A percentile compares a stretch with the other conserved stretches of the same genome.
Evolutionary conservation across 1,139 yeast species (phyloP).

Genomic region (Geotrichum siamense): DNA sequence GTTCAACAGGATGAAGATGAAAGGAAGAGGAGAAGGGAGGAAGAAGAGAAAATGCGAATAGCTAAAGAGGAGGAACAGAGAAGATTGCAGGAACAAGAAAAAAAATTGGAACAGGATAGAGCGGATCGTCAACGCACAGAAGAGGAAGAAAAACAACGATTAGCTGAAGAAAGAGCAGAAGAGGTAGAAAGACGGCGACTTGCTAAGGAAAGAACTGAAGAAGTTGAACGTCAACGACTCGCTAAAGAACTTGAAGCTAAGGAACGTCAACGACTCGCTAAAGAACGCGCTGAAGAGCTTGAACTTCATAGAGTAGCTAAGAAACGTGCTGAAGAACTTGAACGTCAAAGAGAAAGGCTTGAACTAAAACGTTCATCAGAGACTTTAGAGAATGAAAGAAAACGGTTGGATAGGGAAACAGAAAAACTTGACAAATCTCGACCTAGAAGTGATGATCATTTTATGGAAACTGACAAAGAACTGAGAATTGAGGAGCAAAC

Average conservation of each 20-base stretch:
- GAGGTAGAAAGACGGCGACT: not conserved
- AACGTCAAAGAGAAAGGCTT: not conserved
- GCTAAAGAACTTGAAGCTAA: not conserved
- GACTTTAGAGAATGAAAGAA: too few species aligned
- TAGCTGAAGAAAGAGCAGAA: not conserved
- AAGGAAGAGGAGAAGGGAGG: not conserved
- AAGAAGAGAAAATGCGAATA: not conserved
- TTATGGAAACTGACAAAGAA: too few species aligned
- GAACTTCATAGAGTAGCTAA: not conserved
- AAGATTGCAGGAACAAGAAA: not conserved
- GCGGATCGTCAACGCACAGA: constrained; percentile 3
- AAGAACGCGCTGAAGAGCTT: not conserved
- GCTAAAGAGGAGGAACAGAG: not conserved
- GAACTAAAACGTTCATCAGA: not conserved
- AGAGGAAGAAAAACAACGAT: not conserved
- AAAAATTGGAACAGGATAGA: not conserved
- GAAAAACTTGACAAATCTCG: too few species aligned
- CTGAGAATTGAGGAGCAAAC: not conserved
- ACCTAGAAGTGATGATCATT: too few species aligned
- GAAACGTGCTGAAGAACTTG: not conserved
- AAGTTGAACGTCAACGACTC: not conserved
- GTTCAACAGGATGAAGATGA: too few species aligned
- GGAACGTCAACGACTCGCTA: not conserved
- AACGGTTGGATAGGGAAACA: too few species aligned
- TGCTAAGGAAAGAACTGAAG: not conserved